Evolutionary conservation across 2,329 filamentous ascomycete genomes (phyloP).

Genomic region (Hypoxylon sp.): DNA sequence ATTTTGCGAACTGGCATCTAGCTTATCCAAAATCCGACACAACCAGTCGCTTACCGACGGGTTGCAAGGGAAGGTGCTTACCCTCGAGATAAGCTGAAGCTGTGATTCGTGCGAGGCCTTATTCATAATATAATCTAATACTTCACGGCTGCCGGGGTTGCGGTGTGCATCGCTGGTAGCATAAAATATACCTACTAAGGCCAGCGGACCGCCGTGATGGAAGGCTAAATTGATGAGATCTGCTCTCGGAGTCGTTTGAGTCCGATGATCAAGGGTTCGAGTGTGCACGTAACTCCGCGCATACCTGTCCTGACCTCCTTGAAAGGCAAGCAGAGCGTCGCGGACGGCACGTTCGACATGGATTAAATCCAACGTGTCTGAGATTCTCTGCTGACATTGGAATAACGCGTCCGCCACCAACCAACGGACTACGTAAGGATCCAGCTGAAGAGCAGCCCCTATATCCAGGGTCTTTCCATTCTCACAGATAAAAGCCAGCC

Average conservation of each 20-base stretch:
- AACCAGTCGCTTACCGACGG: too few relatives aligned
- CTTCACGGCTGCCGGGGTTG: too few relatives aligned
- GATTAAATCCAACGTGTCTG: slow-evolving; percentile 24
- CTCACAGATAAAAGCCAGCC: slow-evolving; percentile 22
- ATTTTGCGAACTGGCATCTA: too few relatives aligned
- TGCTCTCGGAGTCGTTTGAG: slow-evolving; percentile 6
- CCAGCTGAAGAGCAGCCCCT: slow-evolving; percentile 8
- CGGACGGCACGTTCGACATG: slow-evolving; percentile 22
- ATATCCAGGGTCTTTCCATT: slow-evolving; percentile 23
- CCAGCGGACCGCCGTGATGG: slow-evolving; percentile 15
- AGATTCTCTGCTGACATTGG: slow-evolving; percentile 22
- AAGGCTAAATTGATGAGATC: slow-evolving; percentile 21
- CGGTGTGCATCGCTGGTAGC: slow-evolving; percentile 29
- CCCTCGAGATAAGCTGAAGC: too few relatives aligned
- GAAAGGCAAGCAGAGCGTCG: slow-evolving; percentile 17
- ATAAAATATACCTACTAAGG: slow-evolving; percentile 20
- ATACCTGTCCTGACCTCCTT: slow-evolving; percentile 21
- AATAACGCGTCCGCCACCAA: slow-evolving; percentile 21
- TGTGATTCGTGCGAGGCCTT: too few relatives aligned
- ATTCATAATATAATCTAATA: too few relatives aligned
- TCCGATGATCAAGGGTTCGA: slow-evolving; percentile 18
- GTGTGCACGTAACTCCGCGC: slow-evolving; percentile 13
- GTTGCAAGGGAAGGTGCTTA: too few relatives aligned
- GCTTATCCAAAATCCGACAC: too few relatives aligned
- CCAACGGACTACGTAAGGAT: slow-evolving; percentile 22